Percentiles rank a stretch among this genome's conserved stretches.
Evolutionary conservation across 140 eudicot species (phyloP).

Genomic region (Erigeron philadelphicus): DNA sequence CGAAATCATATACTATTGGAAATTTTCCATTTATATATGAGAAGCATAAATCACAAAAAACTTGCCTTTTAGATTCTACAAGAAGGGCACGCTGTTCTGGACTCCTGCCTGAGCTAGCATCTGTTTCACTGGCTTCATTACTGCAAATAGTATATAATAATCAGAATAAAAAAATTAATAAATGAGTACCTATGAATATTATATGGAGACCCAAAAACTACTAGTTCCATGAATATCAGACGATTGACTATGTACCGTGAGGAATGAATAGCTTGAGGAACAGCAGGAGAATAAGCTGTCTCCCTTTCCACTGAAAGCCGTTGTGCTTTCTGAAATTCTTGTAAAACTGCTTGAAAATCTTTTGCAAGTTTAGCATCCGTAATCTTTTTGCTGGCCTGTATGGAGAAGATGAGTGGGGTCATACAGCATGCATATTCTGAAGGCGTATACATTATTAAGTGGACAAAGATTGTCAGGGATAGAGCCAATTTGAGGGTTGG

Average conservation of each 20-base stretch:
- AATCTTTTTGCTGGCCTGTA: conserved; percentile 88
- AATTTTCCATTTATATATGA: conserved; percentile 4
- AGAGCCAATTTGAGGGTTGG: neutral
- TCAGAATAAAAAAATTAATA: neutral
- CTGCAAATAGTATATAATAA: conserved; percentile 33
- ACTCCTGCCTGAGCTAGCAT: conserved; percentile 46
- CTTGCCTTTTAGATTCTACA: conserved; percentile 74
- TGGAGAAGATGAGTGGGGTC: conserved; percentile 1
- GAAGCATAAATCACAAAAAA: conserved; percentile 25
- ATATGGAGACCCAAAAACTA: neutral
- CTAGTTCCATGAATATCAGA: neutral
- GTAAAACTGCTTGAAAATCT: conserved; percentile 87
- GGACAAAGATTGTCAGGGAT: neutral
- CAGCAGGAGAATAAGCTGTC: conserved; percentile 82
- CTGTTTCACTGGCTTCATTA: conserved; percentile 49
- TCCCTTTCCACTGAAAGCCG: conserved; percentile 93
- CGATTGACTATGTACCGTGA: conserved; percentile 46
- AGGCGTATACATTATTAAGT: neutral
- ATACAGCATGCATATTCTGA: conserved; percentile 3
- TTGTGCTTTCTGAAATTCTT: conserved; percentile 95
- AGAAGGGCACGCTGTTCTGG: conserved; percentile 77
- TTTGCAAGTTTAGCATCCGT: conserved; percentile 97
- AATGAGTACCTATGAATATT: conserved; percentile 3
- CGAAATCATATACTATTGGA: neutral
- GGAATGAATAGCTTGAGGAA: conserved; percentile 75